Evolutionary conservation across 1,284 basidiomycete genomes (phyloP).

Genomic region (Melanopsichium pennsylvanicum): DNA sequence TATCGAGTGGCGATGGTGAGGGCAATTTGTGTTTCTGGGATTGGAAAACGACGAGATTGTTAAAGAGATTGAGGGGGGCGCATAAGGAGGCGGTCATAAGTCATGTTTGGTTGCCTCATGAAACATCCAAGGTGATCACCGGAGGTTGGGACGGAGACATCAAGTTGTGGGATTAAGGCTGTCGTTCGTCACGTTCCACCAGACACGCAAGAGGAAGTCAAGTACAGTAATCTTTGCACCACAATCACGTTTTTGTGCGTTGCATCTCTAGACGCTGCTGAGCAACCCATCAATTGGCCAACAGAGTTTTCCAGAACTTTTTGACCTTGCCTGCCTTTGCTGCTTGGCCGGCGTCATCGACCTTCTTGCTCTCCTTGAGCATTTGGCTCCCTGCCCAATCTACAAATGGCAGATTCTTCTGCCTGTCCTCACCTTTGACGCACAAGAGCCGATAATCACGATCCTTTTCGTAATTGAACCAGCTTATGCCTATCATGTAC

Average conservation of each 20-base stretch:
- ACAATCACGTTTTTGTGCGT: no score
- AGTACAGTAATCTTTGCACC: no score
- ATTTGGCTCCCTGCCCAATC: neutral
- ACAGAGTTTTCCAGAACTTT: constrained; percentile 25
- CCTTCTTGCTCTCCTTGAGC: neutral
- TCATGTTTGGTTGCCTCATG: constrained; percentile 97
- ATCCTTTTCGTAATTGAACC: constrained; percentile 48
- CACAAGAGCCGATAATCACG: constrained; percentile 24
- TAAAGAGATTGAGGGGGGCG: constrained; percentile 79
- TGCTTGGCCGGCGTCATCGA: neutral
- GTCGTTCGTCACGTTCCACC: no score
- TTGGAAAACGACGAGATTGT: constrained; percentile 93
- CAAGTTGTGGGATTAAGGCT: constrained; percentile 86
- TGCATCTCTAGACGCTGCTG: no score
- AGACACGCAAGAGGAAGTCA: no score
- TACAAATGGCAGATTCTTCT: constrained; percentile 2
- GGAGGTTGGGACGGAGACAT: constrained; percentile 97
- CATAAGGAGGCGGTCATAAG: constrained; percentile 95
- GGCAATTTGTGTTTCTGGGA: constrained; percentile 99
- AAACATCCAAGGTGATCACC: constrained; percentile 87
- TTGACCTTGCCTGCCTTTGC: constrained; percentile 6
- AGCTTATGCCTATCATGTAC: constrained; percentile 13
- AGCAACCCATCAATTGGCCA: constrained; percentile 3
- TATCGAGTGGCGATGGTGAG: constrained; percentile 91
- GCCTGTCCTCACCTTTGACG: neutral